phyloP scores from a whole-genome alignment of 192 early-diverging fungal genomes.

The Backusella liffmaniae region DNA sequence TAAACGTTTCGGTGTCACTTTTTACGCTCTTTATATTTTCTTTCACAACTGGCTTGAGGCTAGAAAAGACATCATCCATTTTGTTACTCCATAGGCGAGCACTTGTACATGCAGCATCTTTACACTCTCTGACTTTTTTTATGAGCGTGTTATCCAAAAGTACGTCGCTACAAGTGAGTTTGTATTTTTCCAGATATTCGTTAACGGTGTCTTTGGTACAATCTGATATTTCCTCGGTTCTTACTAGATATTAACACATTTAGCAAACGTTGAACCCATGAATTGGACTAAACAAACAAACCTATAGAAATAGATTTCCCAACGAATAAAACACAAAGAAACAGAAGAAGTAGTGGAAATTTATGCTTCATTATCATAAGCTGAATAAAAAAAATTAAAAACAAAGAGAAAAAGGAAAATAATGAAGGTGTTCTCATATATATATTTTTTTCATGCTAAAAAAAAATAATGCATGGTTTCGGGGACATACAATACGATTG shows the following conservation, averaged over 20 bases:
- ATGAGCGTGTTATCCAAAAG: not conserved
- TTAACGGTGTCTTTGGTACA: not conserved
- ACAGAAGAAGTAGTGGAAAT: not conserved
- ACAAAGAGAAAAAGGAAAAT: not conserved
- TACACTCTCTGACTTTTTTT: not conserved
- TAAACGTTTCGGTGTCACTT: not conserved
- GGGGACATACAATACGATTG: not conserved
- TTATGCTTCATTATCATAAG: not conserved
- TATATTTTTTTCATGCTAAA: not conserved
- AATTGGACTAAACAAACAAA: not conserved
- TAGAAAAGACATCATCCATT: not conserved
- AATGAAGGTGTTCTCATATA: not conserved
- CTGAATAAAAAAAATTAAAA: not conserved
- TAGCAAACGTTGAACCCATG: not conserved
- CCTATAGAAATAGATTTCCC: not conserved
- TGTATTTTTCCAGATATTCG: conserved; percentile 1
- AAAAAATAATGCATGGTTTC: not conserved
- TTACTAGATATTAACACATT: not conserved
- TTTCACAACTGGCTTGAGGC: not conserved
- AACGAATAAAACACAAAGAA: not conserved
- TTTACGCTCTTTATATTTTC: not conserved
- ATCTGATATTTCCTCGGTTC: conserved; percentile 5
- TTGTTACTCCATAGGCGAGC: not conserved
- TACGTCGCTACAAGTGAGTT: not conserved
- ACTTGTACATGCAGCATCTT: not conserved